These are phyloP conservation scores for Mycena sanguinolenta DNA, from an alignment of 768 basidiomycete genomes.

Conservation along the genomic window DNA sequence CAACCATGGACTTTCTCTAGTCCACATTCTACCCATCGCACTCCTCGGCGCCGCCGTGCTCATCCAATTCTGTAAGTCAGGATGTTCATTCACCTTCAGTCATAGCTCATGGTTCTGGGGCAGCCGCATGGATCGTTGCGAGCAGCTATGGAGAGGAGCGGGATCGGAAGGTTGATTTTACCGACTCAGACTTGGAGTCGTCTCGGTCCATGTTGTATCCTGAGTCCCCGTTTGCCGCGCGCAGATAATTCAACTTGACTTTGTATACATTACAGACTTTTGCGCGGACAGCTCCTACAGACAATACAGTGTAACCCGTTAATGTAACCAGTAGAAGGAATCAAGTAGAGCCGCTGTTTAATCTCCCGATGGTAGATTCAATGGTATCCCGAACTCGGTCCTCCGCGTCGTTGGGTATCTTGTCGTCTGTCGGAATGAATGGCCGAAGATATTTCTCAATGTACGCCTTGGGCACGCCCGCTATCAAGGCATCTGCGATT, in stretches of 20 bases:
- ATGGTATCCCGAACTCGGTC: background rate
- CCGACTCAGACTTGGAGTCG: slow-evolving; percentile 11
- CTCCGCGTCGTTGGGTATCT: background rate
- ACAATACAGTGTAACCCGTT: background rate
- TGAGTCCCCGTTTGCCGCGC: slow-evolving; percentile 23
- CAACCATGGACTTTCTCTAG: slow-evolving; percentile 23
- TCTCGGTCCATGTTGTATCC: slow-evolving; percentile 6
- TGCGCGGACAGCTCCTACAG: no score
- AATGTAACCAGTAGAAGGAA: slow-evolving; percentile 1
- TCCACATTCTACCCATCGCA: slow-evolving; percentile 35
- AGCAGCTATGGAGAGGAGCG: slow-evolving; percentile 35
- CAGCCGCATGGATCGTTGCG: slow-evolving; percentile 38
- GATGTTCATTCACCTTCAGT: background rate
- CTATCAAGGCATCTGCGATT: slow-evolving; percentile 55
- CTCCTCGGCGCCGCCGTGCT: slow-evolving; percentile 27
- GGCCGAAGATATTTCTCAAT: slow-evolving; percentile 59
- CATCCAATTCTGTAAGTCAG: slow-evolving; percentile 34
- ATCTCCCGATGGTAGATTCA: background rate
- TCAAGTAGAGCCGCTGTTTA: background rate
- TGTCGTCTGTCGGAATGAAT: slow-evolving; percentile 51
- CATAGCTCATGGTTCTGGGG: background rate
- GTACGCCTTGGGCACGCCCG: slow-evolving; percentile 57
- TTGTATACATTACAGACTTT: background rate
- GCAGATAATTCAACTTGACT: slow-evolving; percentile 13
- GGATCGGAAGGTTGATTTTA: slow-evolving; percentile 16